Evolutionary conservation across 169 alveolate genomes (phyloP).

Genomic region (Plasmodium vinckei): DNA sequence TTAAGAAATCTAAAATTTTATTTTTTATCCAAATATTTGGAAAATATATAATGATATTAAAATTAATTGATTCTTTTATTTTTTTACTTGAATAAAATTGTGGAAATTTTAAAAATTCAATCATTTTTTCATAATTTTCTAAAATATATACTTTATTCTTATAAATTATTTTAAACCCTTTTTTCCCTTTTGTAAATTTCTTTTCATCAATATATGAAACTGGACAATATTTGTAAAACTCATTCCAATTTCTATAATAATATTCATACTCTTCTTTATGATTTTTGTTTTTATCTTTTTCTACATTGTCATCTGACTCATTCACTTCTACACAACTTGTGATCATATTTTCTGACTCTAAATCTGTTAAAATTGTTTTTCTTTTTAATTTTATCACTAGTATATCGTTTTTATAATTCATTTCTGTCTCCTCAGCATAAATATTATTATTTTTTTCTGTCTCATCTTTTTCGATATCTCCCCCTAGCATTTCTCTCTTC

Average conservation of each 20-base stretch:
- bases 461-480: neutral
- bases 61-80: conserved; percentile 36
- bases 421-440: conserved; percentile 10
- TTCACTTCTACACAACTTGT: neutral
- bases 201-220: conserved; percentile 57
- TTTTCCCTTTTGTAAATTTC: conserved; percentile 37
- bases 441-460: neutral
- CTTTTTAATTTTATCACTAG: conserved; percentile 23
- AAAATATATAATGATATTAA: conserved; percentile 44
- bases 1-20: conserved; percentile 14
- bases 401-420: neutral
- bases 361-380: neutral
- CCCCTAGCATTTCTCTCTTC: neutral
- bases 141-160: conserved; percentile 51
- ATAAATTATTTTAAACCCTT: conserved; percentile 13
- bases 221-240: conserved; percentile 51
- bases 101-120: conserved; percentile 47
- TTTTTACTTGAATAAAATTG: conserved; percentile 56
- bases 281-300: neutral
- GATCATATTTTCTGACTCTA: neutral
- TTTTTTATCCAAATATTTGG: conserved; percentile 22
- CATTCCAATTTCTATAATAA: conserved; percentile 46
- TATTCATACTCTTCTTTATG: neutral
- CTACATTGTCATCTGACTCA: neutral
- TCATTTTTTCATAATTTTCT: conserved; percentile 25